Base-by-base conservation (phyloP, 2,329 filamentous ascomycete species). In the Fusarium pseudoanthophilum region DNA sequence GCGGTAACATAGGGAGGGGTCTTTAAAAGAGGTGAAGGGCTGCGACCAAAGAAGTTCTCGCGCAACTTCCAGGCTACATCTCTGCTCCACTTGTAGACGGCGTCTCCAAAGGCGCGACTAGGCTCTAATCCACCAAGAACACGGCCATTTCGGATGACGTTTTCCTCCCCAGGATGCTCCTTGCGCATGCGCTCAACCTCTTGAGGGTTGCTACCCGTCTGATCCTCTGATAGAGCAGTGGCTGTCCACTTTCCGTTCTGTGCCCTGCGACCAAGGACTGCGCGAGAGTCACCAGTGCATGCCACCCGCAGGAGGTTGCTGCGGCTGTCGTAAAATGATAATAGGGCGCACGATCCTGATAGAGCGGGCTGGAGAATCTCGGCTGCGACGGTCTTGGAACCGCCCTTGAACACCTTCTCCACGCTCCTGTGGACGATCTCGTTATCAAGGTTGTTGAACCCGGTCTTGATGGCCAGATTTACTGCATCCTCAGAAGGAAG, bases 1-100 rank as follows among this genome's bases (percentile, higher is more conserved):
- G 96, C 96, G 7, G 96, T 99, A 45, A 99, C 96, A 78, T 99
- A 99, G 0, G 96, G 96, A 14, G 96, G 96, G 0, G 95, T 98
- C 82, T 94, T 94, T 66, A 98, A 86, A 37, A 95, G 85, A 21
- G 91, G 88, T 15, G 92, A 93, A 5, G 93, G 92, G 20, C 90
- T 92, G 56, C 95, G 91, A 28, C 93, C 95, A 79, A 98, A 98
- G 86, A 97, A 99, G 37, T 92, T 92, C 73, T 88, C 87, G 80
- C 95, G 94, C 62, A 99, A 88, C 76, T 93, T 92, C 59, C 93
- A 90, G 67, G 96, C 94, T 1, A 95, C 92, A 69, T 97, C 94
- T 58, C 90, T 89, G 67, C 90, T 93, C 96, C 96, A 99, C 83
- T 99, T 99, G 86, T 99, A 99, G 77, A 92, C 92, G 14, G 96